Percentiles rank a stretch among this genome's conserved stretches.
phyloP scores from a whole-genome alignment of 2,329 filamentous ascomycete genomes.

The Zymoseptoria brevis region DNA sequence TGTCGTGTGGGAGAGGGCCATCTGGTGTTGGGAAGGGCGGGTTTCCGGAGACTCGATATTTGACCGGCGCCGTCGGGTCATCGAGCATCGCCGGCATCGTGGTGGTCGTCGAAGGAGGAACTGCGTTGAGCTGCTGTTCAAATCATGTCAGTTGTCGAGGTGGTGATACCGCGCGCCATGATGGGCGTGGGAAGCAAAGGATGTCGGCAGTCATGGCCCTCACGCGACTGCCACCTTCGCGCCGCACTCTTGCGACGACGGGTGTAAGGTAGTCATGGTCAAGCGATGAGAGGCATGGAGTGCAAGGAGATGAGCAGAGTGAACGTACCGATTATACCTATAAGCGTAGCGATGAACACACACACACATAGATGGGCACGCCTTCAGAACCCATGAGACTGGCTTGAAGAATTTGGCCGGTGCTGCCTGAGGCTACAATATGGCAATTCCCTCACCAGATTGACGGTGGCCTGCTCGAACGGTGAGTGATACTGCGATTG shows the following conservation, averaged over 20 bases:
- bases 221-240: neutral
- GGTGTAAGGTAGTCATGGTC: neutral
- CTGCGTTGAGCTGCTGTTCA: neutral
- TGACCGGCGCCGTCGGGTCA: constrained; percentile 62
- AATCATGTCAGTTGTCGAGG: neutral
- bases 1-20: constrained; percentile 58
- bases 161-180: neutral
- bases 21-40: constrained; percentile 56
- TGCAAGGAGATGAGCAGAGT: neutral
- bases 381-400: too few species aligned
- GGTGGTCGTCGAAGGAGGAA: neutral
- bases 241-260: neutral
- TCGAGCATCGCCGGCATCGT: constrained; percentile 71
- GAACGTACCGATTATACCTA: too few species aligned
- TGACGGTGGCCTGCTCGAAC: too few species aligned
- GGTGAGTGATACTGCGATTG: too few species aligned
- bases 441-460: too few species aligned
- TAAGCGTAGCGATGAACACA: too few species aligned
- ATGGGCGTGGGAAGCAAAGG: neutral
- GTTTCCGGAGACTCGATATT: constrained; percentile 61
- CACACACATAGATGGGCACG: too few species aligned
- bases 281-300: neutral
- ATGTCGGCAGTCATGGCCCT: neutral
- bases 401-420: too few species aligned
- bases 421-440: too few species aligned